Percentiles rank a stretch among this genome's conserved stretches.
Evolutionary conservation across 768 basidiomycete species (phyloP).

Genomic region (Leccinum subtestaceum): DNA sequence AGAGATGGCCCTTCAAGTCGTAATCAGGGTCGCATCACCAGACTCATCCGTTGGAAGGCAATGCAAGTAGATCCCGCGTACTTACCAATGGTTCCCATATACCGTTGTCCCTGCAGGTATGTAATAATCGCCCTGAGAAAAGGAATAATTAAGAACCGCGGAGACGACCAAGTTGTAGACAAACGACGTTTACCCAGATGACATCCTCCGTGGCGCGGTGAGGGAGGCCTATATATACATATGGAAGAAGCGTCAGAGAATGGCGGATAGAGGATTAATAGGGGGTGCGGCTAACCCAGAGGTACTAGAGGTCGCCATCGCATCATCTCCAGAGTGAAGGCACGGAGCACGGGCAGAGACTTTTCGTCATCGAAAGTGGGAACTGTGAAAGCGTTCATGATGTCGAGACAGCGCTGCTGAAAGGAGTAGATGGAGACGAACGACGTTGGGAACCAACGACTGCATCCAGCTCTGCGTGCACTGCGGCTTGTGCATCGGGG

Average conservation of each 20-base stretch:
- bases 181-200: constrained; percentile 9
- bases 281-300: constrained; percentile 13
- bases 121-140: constrained; percentile 11
- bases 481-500: constrained; percentile 45
- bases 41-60: background rate
- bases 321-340: constrained; percentile 36
- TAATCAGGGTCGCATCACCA: background rate
- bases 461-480: constrained; percentile 50
- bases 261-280: background rate
- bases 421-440: background rate
- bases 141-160: background rate
- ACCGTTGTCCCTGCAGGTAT: constrained; percentile 21
- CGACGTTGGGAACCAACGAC: constrained; percentile 39
- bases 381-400: constrained; percentile 16
- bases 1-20: constrained; percentile 29
- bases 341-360: constrained; percentile 29
- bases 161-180: background rate
- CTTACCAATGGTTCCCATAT: constrained; percentile 16
- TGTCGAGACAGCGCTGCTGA: background rate
- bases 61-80: background rate
- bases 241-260: too few species aligned
- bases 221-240: background rate
- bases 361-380: constrained; percentile 35
- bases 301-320: constrained; percentile 34
- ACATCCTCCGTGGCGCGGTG: constrained; percentile 20